Conservation (phyloP, 176 grass and related monocot genomes). For the Typha latifolia region DNA sequence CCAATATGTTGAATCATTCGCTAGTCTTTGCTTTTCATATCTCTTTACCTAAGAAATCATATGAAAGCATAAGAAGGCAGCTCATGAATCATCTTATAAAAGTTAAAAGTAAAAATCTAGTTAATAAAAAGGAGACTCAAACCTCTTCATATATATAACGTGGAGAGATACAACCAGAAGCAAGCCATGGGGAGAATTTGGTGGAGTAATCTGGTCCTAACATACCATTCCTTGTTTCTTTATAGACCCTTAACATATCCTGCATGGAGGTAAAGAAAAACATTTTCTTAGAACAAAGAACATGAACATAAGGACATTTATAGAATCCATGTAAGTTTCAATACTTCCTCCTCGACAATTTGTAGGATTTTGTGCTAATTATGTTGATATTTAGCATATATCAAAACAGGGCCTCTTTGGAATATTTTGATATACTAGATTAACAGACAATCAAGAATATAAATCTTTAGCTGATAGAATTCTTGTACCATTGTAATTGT, state of each 20-base stretch:
- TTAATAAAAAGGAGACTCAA: background rate
- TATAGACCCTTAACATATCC: constrained; percentile 71
- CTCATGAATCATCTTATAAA: background rate
- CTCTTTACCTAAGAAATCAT: constrained; percentile 49
- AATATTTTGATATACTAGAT: no score
- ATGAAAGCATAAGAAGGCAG: background rate
- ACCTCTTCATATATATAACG: constrained; percentile 81
- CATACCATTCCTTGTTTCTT: constrained; percentile 94
- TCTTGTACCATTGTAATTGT: no score
- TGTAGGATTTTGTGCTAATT: no score
- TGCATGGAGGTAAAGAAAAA: constrained; percentile 15
- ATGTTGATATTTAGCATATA: no score
- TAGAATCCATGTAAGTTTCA: background rate
- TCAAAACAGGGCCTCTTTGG: no score
- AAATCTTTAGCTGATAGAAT: no score
- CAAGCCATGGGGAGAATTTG: constrained; percentile 91
- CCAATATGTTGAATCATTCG: constrained; percentile 98
- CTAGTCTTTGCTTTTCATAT: constrained; percentile 74
- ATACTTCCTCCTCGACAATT: no score
- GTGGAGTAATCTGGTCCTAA: constrained; percentile 81
- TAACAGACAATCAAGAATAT: no score
- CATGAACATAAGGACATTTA: background rate
- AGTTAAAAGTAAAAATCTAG: background rate
- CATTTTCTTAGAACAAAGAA: background rate
- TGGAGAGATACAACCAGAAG: constrained; percentile 67